Evolutionary conservation across 768 basidiomycete species (phyloP).

Genomic region (Lactarius hengduanensis): DNA sequence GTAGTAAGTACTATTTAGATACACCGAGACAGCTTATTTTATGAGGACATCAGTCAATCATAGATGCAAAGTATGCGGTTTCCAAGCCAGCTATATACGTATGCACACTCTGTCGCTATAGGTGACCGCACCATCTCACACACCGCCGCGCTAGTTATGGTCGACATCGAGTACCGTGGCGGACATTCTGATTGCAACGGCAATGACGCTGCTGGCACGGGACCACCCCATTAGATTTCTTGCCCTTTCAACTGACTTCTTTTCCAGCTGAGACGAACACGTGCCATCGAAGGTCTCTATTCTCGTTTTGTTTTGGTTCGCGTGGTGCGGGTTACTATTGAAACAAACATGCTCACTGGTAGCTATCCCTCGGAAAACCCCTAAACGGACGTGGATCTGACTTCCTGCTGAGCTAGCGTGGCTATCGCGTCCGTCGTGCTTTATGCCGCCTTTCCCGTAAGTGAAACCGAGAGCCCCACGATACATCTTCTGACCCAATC

Average conservation of each 20-base stretch:
- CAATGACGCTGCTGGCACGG: constrained; percentile 18
- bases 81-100: constrained; percentile 16
- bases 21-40: not conserved
- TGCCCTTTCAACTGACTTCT: not conserved
- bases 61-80: constrained; percentile 8
- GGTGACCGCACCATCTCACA: not conserved
- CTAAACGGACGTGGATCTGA: not conserved
- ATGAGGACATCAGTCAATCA: constrained; percentile 1
- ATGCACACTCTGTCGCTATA: not conserved
- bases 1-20: not conserved
- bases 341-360: constrained; percentile 32
- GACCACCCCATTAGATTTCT: not conserved
- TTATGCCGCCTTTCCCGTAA: constrained; percentile 16
- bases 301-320: constrained; percentile 25
- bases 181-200: constrained; percentile 18
- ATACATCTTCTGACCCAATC: not conserved
- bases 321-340: constrained; percentile 32
- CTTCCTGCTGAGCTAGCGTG: constrained; percentile 6
- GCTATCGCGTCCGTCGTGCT: constrained; percentile 13
- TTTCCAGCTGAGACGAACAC: constrained; percentile 5
- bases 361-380: not conserved
- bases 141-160: constrained; percentile 10
- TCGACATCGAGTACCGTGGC: constrained; percentile 11
- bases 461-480: not conserved
- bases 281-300: constrained; percentile 4